Evolutionary conservation across 2,329 filamentous ascomycete species (phyloP), one percentile per base, ranked within the genome.

Genomic region (Aspergillus arachidicola): DNA sequence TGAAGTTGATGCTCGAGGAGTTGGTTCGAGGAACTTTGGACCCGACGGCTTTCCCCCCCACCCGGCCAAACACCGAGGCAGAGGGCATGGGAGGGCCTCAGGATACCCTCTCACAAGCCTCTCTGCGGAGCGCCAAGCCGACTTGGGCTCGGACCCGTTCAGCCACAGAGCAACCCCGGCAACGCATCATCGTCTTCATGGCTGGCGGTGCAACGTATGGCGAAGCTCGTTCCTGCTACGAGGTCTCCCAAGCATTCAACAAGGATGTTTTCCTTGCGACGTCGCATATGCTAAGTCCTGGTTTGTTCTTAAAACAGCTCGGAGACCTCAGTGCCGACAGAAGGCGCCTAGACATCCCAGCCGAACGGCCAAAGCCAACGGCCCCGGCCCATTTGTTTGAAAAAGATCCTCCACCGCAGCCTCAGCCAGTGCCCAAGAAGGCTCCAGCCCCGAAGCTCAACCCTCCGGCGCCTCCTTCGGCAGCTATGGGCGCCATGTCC

Each of bases 121-220:
- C 94, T 16, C 85, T 99, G 28, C 91, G 95, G 62, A 92, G 92
- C 11, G 93, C 93, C 19, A 96, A 97, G 72, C 95, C 94, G 1
- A 97, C 94, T 48, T 99, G 95, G 95, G 95, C 95, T 2, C 92
- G 92, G 59, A 90, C 91, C 11, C 89, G 93, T 50, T 85, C 90
- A 53, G 86, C 88, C 32, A 89, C 82, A 63, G 87, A 84, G 64
- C 94, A 98, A 75, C 96, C 94, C 68, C 88, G 91, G 59, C 95
- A 99, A 76, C 89, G 95, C 58, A 86, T 98, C 59, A 91, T 99
- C 63, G 89, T 98, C 19, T 98, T 97, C 76, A 90, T 98, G 85
- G 95, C 94, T 1, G 95, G 95, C 55, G 95, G 95, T 51, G 95
- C 95, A 23, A 98, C 95, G 0, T 97, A 94, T 76, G 93, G 92